phyloP scores from a whole-genome alignment of 305 asterid species.

The Caryopteris hybrid region DNA sequence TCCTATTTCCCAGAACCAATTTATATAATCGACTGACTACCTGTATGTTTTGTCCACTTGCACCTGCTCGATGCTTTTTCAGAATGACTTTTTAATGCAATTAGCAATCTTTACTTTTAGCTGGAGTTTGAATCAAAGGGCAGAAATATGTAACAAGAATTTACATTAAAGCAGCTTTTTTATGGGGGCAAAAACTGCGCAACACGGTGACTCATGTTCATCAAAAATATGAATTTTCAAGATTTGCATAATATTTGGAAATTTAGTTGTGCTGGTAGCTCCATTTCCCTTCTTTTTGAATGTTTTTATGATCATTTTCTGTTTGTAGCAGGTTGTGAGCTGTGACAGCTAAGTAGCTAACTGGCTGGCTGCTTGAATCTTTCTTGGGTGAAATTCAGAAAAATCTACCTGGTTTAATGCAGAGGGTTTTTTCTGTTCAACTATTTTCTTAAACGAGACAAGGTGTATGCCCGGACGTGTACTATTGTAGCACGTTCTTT shows the following conservation, averaged over 20 bases:
- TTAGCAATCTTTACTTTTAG: not conserved
- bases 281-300: not conserved
- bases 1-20: not conserved
- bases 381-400: slow-evolving; percentile 15
- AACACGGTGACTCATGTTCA: not conserved
- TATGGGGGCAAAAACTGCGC: not conserved
- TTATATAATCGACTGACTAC: not conserved
- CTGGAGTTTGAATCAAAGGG: not conserved
- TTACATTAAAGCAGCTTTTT: not conserved
- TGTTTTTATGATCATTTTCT: slow-evolving; percentile 5
- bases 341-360: no score
- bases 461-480: slow-evolving; percentile 16
- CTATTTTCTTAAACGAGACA: slow-evolving; percentile 5
- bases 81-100: not conserved
- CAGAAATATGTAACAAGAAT: not conserved
- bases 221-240: not conserved
- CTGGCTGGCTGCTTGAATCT: slow-evolving; percentile 23
- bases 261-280: not conserved
- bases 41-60: not conserved
- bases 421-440: slow-evolving; percentile 1
- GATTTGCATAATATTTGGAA: not conserved
- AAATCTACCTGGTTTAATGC: slow-evolving; percentile 6
- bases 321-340: slow-evolving; percentile 26
- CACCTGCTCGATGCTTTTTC: not conserved
- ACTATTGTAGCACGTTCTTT: slow-evolving; percentile 11